Evolutionary conservation across 2,329 filamentous ascomycete genomes (phyloP), one percentile per base, ranked within the genome.

Genomic region (Albifimbria verrucaria): DNA sequence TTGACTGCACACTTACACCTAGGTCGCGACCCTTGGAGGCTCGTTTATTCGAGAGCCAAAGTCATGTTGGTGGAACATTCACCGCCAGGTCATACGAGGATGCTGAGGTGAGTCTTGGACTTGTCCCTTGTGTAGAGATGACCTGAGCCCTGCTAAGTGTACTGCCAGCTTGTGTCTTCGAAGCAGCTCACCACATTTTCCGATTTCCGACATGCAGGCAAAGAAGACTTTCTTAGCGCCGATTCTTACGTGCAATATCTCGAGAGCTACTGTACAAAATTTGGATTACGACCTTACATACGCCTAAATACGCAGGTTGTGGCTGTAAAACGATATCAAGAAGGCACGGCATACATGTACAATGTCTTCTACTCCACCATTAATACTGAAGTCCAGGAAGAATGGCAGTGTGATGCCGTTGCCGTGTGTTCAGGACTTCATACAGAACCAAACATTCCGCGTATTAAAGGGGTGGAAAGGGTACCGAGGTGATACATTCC

Each of bases 151-250:
- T 39, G 15, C 15, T 9, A 15, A 20, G 4, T 4, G 5, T 20
- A 21, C 15, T 7, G 7, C n/a, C 42, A 43, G 67, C 65, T 77
- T 5, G 75, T 78, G 6, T 75, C 72, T 1, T 77, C 73, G 3
- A 76, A 73, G 55, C 73, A 76, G 39, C 66, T 79, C n/a, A 78
- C 75, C 0, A 64, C 69, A 6, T 78, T 78, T 57, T 78, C 75
- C 1, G 75, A 78, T 55, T 74, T 73, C 52, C 66, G 75, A 6
- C 65, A 68, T 15, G 55, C 66, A 7, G 51, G 66, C 3, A 64
- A 70, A 3, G 65, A 66, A 3, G 74, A 77, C 58, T 77, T 77
- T 52, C 59, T 77, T n/a, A 65, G 62, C 0, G 61, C 69, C 4
- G 60, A 65, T 3, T 53, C 65, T 10, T 77, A 76, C 54, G 63